A percentile compares a stretch with the other conserved stretches of the same genome.
phyloP scores from a whole-genome alignment of 2,329 filamentous ascomycete species.

The Nemania abortiva region DNA sequence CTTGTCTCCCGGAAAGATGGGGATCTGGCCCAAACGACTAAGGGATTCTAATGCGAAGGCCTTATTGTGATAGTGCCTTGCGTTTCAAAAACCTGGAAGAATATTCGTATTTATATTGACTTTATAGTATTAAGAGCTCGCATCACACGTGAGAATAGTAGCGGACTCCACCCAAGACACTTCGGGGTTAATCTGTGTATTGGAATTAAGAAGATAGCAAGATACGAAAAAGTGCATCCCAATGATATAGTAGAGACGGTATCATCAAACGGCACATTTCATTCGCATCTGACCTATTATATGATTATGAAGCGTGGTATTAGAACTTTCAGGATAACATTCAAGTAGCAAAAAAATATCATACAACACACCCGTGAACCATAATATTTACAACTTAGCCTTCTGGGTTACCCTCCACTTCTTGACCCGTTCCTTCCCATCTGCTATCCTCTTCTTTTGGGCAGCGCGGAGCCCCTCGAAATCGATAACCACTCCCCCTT shows the following conservation, averaged over 20 bases:
- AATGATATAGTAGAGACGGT: background rate
- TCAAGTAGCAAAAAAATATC: background rate
- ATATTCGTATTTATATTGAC: background rate
- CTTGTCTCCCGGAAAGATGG: slow-evolving; percentile 55
- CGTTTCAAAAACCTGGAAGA: background rate
- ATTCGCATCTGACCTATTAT: background rate
- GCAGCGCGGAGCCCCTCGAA: slow-evolving; percentile 58
- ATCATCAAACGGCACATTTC: background rate
- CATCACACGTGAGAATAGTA: too few species aligned
- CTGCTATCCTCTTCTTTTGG: slow-evolving; percentile 63
- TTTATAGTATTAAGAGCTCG: background rate
- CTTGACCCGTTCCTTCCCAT: slow-evolving; percentile 61
- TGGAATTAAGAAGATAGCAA: background rate
- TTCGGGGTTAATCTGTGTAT: too few species aligned
- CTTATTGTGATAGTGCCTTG: background rate
- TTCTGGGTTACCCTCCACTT: slow-evolving; percentile 60
- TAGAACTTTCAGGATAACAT: background rate
- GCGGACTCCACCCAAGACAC: too few species aligned
- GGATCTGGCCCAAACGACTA: slow-evolving; percentile 53
- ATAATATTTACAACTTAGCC: slow-evolving; percentile 55
- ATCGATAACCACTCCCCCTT: slow-evolving; percentile 31
- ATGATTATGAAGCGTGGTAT: background rate
- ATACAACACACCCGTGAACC: background rate
- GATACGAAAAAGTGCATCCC: background rate
- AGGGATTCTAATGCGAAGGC: slow-evolving; percentile 17